Conservation (phyloP, 2,329 filamentous ascomycete species). For the Trichoderma cornu-damae region DNA sequence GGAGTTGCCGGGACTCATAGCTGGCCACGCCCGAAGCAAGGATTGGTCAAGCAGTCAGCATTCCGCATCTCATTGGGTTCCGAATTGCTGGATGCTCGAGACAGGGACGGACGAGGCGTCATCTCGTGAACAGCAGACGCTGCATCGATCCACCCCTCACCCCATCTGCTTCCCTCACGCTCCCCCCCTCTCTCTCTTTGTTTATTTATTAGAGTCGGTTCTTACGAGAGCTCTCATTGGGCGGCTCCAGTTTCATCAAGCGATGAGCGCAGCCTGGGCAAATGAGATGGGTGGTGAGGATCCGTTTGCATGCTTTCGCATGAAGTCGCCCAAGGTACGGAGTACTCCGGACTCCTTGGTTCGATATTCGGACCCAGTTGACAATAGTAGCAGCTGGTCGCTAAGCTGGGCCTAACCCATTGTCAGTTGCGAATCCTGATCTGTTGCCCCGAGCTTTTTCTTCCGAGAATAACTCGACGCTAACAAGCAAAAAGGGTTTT, state of each 20-base stretch:
- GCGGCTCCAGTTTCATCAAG: conserved; percentile 8
- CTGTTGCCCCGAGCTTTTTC: conserved; percentile 12
- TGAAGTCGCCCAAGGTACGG: conserved; percentile 3
- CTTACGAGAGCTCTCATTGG: background rate
- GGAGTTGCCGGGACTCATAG: conserved; percentile 18
- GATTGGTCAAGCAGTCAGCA: conserved; percentile 3
- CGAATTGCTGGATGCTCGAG: background rate
- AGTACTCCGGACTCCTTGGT: conserved; percentile 6
- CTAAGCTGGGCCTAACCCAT: conserved; percentile 11
- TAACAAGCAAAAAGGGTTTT: too few species aligned
- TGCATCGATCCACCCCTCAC: background rate
- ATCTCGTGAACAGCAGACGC: background rate
- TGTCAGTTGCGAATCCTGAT: conserved; percentile 12
- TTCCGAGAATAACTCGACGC: background rate
- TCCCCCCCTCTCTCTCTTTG: background rate
- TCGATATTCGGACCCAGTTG: conserved; percentile 10
- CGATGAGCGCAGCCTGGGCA: background rate
- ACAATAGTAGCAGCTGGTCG: conserved; percentile 18
- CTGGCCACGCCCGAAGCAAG: conserved; percentile 1
- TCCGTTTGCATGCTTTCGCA: background rate
- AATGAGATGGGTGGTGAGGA: conserved; percentile 11
- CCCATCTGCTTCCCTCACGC: background rate
- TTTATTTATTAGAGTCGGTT: background rate
- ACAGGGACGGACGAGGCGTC: background rate
- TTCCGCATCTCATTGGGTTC: conserved; percentile 1